Evolutionary conservation across 2,329 filamentous ascomycete species (phyloP), one percentile per base, ranked within the genome.

Genomic region (Xylaria sp.): DNA sequence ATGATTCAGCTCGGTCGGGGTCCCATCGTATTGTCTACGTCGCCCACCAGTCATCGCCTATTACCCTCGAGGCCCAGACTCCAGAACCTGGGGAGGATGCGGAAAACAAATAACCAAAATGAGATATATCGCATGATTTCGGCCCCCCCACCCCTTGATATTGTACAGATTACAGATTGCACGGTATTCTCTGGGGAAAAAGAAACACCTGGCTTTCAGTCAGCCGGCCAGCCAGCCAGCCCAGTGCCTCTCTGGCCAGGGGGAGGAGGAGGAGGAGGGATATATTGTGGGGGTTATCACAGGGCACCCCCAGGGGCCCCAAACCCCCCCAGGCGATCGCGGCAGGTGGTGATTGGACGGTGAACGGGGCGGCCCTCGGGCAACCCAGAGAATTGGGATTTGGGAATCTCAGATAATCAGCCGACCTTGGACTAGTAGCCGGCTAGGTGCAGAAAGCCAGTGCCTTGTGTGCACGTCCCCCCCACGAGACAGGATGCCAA

Each of bases 341-440:
- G 59, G 54, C 54, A 57, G 46, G 7, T 22, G 7, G 2, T 60
- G 54, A 62, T 62, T 62, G 56, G 59, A 34, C 40, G 24, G 26
- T 49, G 45, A 60, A 57, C 59, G 59, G 52, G 18, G 39, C 24
- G 43, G 34, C 24, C 20, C 48, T 47, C 56, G 49, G 54, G 54
- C 56, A 59, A 57, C 48, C 58, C 58, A 61, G 58, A 54, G 48
- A 22, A 56, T 61, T 61, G 58, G 58, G 58, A 48, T 44, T 52
- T 41, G 54, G 55, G 54, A 55, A 60, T 57, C 54, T 57, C 7
- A 50, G 52, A 51, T 55, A 55, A 58, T 53, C 54, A 58, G 54
- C 57, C 57, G 57, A 57, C 51, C n/a, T n/a, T n/a, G n/a, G n/a
- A n/a, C n/a, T n/a, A n/a, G n/a, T 44, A 55, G 48, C 54, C 54